A percentile compares a stretch with the other conserved stretches of the same genome.
Evolutionary conservation across 2,329 filamentous ascomycete genomes (phyloP).

Genomic region (Aspergillus ochraceus): DNA sequence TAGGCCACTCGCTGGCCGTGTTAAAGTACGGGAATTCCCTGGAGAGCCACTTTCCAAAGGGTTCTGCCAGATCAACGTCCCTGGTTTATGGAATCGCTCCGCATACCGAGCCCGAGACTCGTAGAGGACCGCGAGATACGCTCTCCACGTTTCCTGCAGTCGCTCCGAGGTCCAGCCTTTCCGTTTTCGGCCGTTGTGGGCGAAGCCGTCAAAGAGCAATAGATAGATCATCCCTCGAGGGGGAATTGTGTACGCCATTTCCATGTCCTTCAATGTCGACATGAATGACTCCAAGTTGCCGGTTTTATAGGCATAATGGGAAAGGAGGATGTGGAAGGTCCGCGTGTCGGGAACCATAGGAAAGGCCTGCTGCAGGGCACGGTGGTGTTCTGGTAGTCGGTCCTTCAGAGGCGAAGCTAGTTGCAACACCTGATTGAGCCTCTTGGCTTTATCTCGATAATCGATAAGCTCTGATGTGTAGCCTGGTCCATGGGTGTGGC

Average conservation of each 20-base stretch:
- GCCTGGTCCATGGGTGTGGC: constrained; percentile 23
- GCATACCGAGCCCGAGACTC: constrained; percentile 33
- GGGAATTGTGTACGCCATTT: constrained; percentile 61
- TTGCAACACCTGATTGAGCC: constrained; percentile 52
- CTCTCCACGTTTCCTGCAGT: constrained; percentile 67
- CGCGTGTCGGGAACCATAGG: constrained; percentile 71
- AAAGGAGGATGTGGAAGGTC: constrained; percentile 78
- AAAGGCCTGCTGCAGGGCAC: constrained; percentile 64
- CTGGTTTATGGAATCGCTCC: constrained; percentile 16
- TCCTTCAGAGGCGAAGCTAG: constrained; percentile 44
- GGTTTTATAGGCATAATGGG: constrained; percentile 66
- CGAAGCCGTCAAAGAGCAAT: constrained; percentile 80
- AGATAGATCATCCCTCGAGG: constrained; percentile 77
- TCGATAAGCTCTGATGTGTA: constrained; percentile 35
- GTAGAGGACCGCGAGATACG: constrained; percentile 55
- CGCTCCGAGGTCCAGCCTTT: constrained; percentile 71
- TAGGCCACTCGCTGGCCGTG: constrained; percentile 16
- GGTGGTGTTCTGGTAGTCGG: constrained; percentile 55
- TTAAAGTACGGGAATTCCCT: constrained; percentile 5
- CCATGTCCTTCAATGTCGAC: constrained; percentile 77
- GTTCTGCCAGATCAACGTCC: constrained; percentile 30
- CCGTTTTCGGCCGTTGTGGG: constrained; percentile 65
- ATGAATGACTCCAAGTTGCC: constrained; percentile 73
- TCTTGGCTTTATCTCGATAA: constrained; percentile 39
- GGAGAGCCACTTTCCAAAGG: constrained; percentile 21